These are phyloP conservation scores for Fusarium sp. DNA, from an alignment of 2,329 filamentous ascomycete genomes.

Conservation along the genomic window DNA sequence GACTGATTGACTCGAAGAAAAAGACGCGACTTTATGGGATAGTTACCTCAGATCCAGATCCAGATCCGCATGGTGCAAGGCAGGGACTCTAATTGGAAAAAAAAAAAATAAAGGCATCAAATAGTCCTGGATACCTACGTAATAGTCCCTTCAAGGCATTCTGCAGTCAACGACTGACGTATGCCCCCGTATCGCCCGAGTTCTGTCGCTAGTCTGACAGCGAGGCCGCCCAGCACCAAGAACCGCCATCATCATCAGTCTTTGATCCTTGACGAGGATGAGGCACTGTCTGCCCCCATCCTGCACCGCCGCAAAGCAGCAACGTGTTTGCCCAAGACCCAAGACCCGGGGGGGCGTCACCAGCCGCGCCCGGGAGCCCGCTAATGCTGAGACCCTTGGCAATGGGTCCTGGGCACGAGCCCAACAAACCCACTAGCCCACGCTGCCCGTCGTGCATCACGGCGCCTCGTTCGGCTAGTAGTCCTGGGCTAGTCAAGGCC, in stretches of 20 bases:
- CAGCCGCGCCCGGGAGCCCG: constrained; percentile 10
- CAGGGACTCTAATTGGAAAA: too few species aligned
- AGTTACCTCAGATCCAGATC: too few species aligned
- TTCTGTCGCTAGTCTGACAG: constrained; percentile 30
- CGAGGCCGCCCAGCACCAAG: constrained; percentile 37
- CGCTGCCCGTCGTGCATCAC: constrained; percentile 14
- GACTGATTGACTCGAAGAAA: too few species aligned
- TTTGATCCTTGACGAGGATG: too few species aligned
- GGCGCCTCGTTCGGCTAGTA: constrained; percentile 7
- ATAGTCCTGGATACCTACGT: neutral
- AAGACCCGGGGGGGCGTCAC: constrained; percentile 4
- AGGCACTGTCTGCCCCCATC: neutral
- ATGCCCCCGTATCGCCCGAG: neutral
- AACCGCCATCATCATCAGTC: neutral
- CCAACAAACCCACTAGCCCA: constrained; percentile 3
- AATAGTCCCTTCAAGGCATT: neutral
- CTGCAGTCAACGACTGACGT: neutral
- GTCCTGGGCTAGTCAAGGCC: constrained; percentile 1
- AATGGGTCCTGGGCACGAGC: constrained; percentile 16
- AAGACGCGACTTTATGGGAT: too few species aligned
- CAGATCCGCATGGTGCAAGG: too few species aligned
- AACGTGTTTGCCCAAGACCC: neutral
- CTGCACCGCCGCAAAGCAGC: constrained; percentile 25
- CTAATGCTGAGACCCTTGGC: constrained; percentile 16
- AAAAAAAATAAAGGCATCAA: too few species aligned